These are phyloP conservation scores for Xylaria telfairii DNA, from an alignment of 495 filamentous ascomycete species.

Conservation along the genomic window DNA sequence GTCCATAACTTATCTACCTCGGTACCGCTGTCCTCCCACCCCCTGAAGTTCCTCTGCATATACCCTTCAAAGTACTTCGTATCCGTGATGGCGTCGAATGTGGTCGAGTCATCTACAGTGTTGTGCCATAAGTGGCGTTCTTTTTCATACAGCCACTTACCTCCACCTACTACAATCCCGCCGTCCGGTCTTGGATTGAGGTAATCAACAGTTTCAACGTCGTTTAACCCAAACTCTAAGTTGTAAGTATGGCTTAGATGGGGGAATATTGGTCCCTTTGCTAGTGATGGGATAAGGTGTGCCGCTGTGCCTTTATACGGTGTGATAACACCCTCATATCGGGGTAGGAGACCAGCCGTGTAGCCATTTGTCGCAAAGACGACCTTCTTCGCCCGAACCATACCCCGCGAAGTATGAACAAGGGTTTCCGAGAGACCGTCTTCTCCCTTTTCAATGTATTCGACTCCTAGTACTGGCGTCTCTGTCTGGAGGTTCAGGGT, in stretches of 20 bases:
- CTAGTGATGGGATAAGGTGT: constrained; percentile 21
- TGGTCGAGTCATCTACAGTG: constrained; percentile 50
- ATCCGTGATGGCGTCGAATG: constrained; percentile 44
- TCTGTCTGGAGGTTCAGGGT: constrained; percentile 22
- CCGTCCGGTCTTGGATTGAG: constrained; percentile 33
- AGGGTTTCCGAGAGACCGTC: background rate
- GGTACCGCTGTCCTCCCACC: constrained; percentile 55
- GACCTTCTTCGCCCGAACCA: constrained; percentile 29
- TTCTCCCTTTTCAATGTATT: constrained; percentile 4
- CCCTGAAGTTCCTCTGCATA: constrained; percentile 53
- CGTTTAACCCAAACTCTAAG: constrained; percentile 8
- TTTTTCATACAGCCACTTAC: constrained; percentile 39
- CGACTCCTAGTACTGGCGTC: constrained; percentile 26
- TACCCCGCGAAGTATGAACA: constrained; percentile 29
- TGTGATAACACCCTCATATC: constrained; percentile 28
- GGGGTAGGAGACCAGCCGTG: constrained; percentile 27
- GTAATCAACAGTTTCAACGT: constrained; percentile 24
- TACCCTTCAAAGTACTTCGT: constrained; percentile 51
- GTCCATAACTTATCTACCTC: constrained; percentile 56
- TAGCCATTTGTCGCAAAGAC: constrained; percentile 37
- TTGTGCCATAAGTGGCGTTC: constrained; percentile 50
- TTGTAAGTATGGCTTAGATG: constrained; percentile 23
- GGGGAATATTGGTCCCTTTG: constrained; percentile 11
- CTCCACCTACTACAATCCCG: constrained; percentile 50
- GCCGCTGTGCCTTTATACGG: constrained; percentile 23